Conservation (phyloP, 2,329 filamentous ascomycete genomes). For the Diaporthe australafricana region DNA sequence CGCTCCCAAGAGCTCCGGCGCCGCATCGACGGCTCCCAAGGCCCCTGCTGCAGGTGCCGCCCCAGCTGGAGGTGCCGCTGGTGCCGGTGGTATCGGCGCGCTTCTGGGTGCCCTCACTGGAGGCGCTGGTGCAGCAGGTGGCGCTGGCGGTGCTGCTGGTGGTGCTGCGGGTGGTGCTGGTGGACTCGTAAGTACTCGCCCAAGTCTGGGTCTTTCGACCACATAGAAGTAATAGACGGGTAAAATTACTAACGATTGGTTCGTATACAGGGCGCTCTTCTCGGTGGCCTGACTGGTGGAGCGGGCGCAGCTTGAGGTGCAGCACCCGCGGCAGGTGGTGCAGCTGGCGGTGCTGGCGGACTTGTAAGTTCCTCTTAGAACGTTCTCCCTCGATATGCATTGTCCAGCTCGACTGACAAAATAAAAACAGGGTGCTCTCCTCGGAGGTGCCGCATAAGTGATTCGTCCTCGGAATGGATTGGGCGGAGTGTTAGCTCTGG, state of each 20-base stretch:
- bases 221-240: too few relatives aligned
- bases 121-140: background rate
- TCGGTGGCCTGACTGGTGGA: background rate
- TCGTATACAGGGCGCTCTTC: background rate
- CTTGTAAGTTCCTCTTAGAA: background rate
- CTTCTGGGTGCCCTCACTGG: background rate
- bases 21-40: background rate
- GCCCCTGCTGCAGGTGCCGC: background rate
- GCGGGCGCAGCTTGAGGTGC: background rate
- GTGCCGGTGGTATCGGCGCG: conserved; percentile 1
- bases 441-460: conserved; percentile 15
- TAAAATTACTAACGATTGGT: too few relatives aligned
- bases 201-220: too few relatives aligned
- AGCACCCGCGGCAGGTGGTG: background rate
- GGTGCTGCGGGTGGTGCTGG: background rate
- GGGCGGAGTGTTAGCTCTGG: background rate
- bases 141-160: background rate
- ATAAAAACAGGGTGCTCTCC: background rate
- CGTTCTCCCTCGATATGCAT: background rate
- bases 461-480: background rate
- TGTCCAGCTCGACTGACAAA: background rate
- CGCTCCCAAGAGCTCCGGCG: background rate
- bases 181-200: background rate
- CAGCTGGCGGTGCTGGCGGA: conserved; percentile 23
- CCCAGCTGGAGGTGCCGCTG: background rate